Base-by-base conservation (phyloP, 2,329 filamentous ascomycete species). In the Talaromyces piceae region DNA sequence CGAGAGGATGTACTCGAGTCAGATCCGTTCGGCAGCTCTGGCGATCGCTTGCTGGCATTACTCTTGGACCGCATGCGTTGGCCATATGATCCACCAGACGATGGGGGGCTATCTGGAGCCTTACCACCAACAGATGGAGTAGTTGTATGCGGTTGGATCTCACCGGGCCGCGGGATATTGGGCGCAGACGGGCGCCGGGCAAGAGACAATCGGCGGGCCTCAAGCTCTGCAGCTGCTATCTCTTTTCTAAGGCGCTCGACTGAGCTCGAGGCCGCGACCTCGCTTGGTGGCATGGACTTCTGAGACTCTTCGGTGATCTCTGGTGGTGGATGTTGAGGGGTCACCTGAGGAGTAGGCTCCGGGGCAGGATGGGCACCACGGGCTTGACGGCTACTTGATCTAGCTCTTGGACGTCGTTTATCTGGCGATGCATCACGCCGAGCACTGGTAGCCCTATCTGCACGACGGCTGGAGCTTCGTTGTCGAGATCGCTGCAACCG, bases 121-220 rank as follows among this genome's bases (percentile, higher is more conserved):
- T 53, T 53, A 8, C 51, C 51, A 5, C 72, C 59, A 33, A 60
- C 58, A 2, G 54, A 46, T 48, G 71, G 63, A 16, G 65, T 59
- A 11, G 71, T 73, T 53, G 74, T 68, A n/a, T 55, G 58, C 43
- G 58, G 60, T n/a, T 66, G 61, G 5, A 75, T 54, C 44, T 82
- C 76, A 7, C 75, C 76, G 0, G 91, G 91, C 57, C 90, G 84
- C 4, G 88, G 84, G 54, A 96, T 94, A 0, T 82, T 74, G 0
- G 89, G 89, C 2, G 84, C 88, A 22, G 87, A 87, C 3, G 89
- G 87, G 46, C 89, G 81, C 50, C 88, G 81, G 18, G 87, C 88
- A 23, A 95, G 76, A 12, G 91, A 96, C 63, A 87, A 82, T 52
- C 91, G 84, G 25, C 91, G 83, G 61, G 93, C 88, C 67, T 96